Base-by-base conservation (phyloP, 805 yeast species). In the Metschnikowia similis region DNA sequence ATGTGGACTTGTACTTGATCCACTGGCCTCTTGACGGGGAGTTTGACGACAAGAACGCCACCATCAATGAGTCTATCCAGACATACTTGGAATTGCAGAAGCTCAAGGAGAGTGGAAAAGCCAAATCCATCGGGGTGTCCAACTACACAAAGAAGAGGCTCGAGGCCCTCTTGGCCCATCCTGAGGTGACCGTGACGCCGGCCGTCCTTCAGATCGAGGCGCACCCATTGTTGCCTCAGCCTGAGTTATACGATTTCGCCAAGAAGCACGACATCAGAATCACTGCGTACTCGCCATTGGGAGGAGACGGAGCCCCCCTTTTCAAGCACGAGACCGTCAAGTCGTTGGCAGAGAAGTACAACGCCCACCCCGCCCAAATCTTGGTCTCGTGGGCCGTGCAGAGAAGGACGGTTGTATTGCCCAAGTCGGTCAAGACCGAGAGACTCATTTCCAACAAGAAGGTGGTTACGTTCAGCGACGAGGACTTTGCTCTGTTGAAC, bases 1-100 rank as follows among this genome's bases (percentile, higher is more conserved):
- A 87, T 60, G 85, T 88, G 53, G 96, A 89, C 62, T 67, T 88
- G 51, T 66, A 84, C 41, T 70, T 88, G 58, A 82, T 88, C 55
- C 87, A 82, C 59, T 74, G 81, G 47, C 86, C 87, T 6, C 65
- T 65, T 45, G 69, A 75, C 4, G 72, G 74, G 26, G 64, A 45
- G 38, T 44, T 53, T 17, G 56, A 53, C 30, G 52, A 51, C 63
- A 52, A 65, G 56, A 49, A 65, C 65, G 48, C 63, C 41, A 52
- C 60, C 35, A 42, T 50, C 28, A 66, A 66, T 44, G 66, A 63
- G 28, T 29, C 58, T 10, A 66, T 68, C 42, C 75, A 72, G 0
- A 67, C 67, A 43, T 66, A 69, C 47, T 50, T 78, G 38, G 72
- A 67, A 45, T 63, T 71, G 49, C 72, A 66, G 48, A 84, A 83